Evolutionary conservation across 495 filamentous ascomycete genomes (phyloP).

Genomic region (Acidiella bohemica): DNA sequence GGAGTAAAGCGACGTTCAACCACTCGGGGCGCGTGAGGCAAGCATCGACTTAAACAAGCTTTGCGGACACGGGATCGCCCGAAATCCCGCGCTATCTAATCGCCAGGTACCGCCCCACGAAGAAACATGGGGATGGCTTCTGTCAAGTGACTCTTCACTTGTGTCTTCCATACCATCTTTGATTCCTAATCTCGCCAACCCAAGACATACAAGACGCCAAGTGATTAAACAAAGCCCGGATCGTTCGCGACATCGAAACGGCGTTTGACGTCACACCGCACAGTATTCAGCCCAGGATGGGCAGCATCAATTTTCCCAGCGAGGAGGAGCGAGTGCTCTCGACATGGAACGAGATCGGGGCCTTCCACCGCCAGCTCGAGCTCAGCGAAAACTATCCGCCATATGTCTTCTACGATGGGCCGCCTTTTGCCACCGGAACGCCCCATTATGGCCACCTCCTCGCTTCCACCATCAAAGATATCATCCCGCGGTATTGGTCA

Average conservation of each 20-base stretch:
- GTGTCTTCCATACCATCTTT: too few species aligned
- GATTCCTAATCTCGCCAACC: too few species aligned
- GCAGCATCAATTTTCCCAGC: slow-evolving; percentile 76
- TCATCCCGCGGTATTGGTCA: slow-evolving; percentile 92
- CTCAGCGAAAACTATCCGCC: slow-evolving; percentile 56
- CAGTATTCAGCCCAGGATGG: slow-evolving; percentile 13
- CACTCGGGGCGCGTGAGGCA: too few species aligned
- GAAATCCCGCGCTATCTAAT: background rate
- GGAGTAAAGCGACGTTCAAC: too few species aligned
- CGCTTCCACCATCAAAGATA: slow-evolving; percentile 94
- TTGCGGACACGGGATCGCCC: background rate
- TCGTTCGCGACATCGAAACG: background rate
- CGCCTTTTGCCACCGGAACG: slow-evolving; percentile 55
- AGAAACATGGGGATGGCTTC: background rate
- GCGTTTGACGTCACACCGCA: background rate
- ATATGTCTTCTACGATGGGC: slow-evolving; percentile 69
- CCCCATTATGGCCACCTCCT: slow-evolving; percentile 96
- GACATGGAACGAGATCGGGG: slow-evolving; percentile 79
- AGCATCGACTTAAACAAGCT: background rate
- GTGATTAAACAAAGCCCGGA: background rate
- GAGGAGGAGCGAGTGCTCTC: slow-evolving; percentile 73
- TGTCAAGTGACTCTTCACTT: background rate
- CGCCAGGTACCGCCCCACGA: background rate
- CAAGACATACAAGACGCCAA: background rate
- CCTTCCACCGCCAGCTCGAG: slow-evolving; percentile 66